Base-by-base conservation (phyloP, 148 eudicot genomes). In the Rheum nobile region DNA sequence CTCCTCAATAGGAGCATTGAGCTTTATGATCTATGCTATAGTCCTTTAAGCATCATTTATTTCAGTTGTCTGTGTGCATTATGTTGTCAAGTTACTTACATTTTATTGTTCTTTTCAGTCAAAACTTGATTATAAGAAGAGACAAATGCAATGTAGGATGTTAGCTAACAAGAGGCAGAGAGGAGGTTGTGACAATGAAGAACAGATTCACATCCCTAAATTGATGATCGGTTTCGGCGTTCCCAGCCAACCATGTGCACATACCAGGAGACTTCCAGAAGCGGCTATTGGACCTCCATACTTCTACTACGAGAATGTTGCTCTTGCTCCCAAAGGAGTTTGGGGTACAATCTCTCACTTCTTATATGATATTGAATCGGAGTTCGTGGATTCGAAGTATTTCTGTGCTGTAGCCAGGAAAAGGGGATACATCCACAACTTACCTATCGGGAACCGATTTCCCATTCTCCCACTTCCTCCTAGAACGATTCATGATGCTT, bases 151-250 rank as follows among this genome's bases (percentile, higher is more conserved):
- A 4, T 80, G 76, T 71, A 75, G 68, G 38, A 80, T 71, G 39
- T 9, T 67, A 29, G 73, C 73, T 37, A 84, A 41, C 74, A 84
- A 88, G 78, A 84, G 74, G 73, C 84, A 76, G 4, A 82, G 74
- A 75, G 82, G 74, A 75, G 82, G 74, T 0, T 22, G 74, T 48
- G 88, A 83, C 34, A 85, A 83, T 1, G 81, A 71, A 11, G 96
- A 95, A 74, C 75, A 77, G 8, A 80, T 91, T 35, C 96, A 92
- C 57, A 86, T 91, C 17, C 98, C 96, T 10, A 88, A 87, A 31
- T 97, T 97, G 1, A 95, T 95, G 98, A 84, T 91, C 19, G 98
- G 98, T 22, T 95, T 83, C 80, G 98, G 97, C 11, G 86, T 88
- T 28, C 98, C 96, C 0, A 76, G 83, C 0, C 82, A 77, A 39